phyloP scores from a whole-genome alignment of 305 asterid genomes.

The Salvia sclarea region DNA sequence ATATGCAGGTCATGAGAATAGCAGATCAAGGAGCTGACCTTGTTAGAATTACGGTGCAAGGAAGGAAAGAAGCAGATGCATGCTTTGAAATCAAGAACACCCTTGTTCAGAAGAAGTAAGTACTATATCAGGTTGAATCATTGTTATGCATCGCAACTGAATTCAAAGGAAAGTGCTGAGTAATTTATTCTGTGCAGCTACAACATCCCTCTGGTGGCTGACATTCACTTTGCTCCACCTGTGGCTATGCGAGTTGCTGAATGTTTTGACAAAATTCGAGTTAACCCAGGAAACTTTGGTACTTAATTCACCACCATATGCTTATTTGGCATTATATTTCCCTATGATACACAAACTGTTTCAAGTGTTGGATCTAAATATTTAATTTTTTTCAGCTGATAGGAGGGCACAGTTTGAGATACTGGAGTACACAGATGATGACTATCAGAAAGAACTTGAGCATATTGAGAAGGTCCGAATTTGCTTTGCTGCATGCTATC shows the following conservation, averaged over 20 bases:
- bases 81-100: slow-evolving; percentile 88
- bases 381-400: slow-evolving; percentile 72
- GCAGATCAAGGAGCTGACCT: slow-evolving; percentile 97
- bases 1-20: slow-evolving; percentile 85
- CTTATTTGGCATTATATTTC: background rate
- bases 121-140: slow-evolving; percentile 3
- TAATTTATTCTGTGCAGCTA: slow-evolving; percentile 58
- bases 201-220: slow-evolving; percentile 98
- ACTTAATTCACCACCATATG: slow-evolving; percentile 31
- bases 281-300: slow-evolving; percentile 99
- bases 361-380: slow-evolving; percentile 22
- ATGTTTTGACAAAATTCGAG: slow-evolving; percentile 98
- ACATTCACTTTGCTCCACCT: slow-evolving; percentile 97
- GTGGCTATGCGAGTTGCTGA: slow-evolving; percentile 93
- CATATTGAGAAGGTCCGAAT: slow-evolving; percentile 73
- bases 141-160: slow-evolving; percentile 13
- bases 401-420: slow-evolving; percentile 96
- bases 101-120: slow-evolving; percentile 95
- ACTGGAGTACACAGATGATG: slow-evolving; percentile 94
- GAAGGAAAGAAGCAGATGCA: slow-evolving; percentile 98
- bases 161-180: slow-evolving; percentile 33
- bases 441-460: slow-evolving; percentile 85
- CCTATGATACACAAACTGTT: background rate
- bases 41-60: slow-evolving; percentile 97
- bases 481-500: slow-evolving; percentile 37